A percentile compares a stretch with the other conserved stretches of the same genome.
Conservation (phyloP, 192 early-diverging fungal species). For the Rhizoclosmatium sp. region DNA sequence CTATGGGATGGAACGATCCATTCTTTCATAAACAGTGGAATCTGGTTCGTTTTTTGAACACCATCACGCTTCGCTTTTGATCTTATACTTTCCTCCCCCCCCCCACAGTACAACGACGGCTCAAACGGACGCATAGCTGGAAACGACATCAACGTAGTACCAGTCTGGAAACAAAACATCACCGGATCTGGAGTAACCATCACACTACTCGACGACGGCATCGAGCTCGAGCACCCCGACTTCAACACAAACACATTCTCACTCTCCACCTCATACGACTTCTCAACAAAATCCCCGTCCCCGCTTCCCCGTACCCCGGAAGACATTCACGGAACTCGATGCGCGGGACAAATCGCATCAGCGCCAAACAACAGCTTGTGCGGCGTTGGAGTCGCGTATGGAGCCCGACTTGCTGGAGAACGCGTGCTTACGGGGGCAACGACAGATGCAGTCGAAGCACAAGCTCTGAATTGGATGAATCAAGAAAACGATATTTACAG, state of each 20-base stretch:
- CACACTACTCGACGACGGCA: slow-evolving; percentile 92
- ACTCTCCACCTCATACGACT: slow-evolving; percentile 12
- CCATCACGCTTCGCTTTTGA: neutral
- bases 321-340: slow-evolving; percentile 94
- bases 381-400: slow-evolving; percentile 91
- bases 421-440: slow-evolving; percentile 61
- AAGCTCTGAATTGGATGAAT: slow-evolving; percentile 84
- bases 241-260: slow-evolving; percentile 62
- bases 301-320: slow-evolving; percentile 69
- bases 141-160: slow-evolving; percentile 93
- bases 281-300: neutral
- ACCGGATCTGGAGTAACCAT: slow-evolving; percentile 90
- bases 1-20: slow-evolving; percentile 62
- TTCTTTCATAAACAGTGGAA: slow-evolving; percentile 80
- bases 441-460: slow-evolving; percentile 91
- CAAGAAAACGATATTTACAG: slow-evolving; percentile 94
- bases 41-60: slow-evolving; percentile 57
- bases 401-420: slow-evolving; percentile 74
- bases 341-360: slow-evolving; percentile 95
- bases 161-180: slow-evolving; percentile 86
- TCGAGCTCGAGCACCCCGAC: slow-evolving; percentile 88
- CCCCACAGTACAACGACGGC: slow-evolving; percentile 53
- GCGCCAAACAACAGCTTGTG: slow-evolving; percentile 84
- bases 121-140: slow-evolving; percentile 50
- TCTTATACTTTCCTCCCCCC: neutral